Evolutionary conservation across 306 rosid genomes (phyloP), one percentile per base, ranked within the genome.

Genomic region (Ochetophila trinervis): DNA sequence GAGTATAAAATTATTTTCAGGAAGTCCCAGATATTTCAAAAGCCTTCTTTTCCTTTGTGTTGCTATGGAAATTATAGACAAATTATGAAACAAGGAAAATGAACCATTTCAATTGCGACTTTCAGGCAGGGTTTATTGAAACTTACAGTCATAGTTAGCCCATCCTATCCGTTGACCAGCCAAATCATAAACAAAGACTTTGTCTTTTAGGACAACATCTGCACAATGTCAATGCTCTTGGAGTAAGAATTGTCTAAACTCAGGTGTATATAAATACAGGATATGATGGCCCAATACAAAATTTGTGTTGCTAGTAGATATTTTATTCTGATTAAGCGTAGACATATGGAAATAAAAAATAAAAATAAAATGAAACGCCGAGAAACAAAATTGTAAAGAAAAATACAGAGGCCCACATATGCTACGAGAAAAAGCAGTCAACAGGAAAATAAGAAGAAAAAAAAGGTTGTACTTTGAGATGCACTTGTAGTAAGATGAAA

Each of bases 121-220:
- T 64, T 70, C 40, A 17, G 23, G 57, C n/a, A 76, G 66, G 66
- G 69, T 22, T 36, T 53, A 20, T 11, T 63, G 70, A 78, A 78
- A 86, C 99, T 94, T 82, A 94, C 99, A 94, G 84, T 94, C 91
- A 65, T 86, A 94, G 87, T 83, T 80, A 42, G 88, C 82, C 99
- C 99, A 94, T 73, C 99, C 99, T 52, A 94, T 84, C 63, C 90
- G 91, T 82, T 79, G 91, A 73, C 85, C 76, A 45, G 80, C 95
- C 72, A 94, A 71, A 86, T 94, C 99, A 63, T 94, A 94, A 69
- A 94, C 94, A 54, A 94, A 36, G 50, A 90, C 88, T 78, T 84
- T 88, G 84, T 94, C 99, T 75, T 90, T 94, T 9, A 94, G 78
- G 52, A 94, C 95, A 13, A 94, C 97, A 76, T 94, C 99, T 94